Evolutionary conservation across 805 yeast genomes (phyloP).

Genomic region (Candida caryicola): DNA sequence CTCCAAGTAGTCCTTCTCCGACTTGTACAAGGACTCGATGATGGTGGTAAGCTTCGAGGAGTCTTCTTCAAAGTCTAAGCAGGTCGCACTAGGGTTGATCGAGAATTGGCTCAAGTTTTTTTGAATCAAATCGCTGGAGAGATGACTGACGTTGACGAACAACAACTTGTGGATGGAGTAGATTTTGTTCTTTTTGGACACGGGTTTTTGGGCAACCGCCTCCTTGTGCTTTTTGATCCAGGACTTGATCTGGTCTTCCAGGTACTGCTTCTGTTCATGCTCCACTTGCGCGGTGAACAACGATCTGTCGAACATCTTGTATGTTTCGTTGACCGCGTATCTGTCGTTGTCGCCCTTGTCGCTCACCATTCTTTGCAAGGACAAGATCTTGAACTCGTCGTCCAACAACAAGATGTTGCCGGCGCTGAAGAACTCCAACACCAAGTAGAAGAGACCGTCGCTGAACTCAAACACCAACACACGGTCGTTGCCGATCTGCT

Average conservation of each 20-base stretch:
- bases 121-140: constrained; percentile 76
- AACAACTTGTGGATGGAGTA: constrained; percentile 67
- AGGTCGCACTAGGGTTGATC: constrained; percentile 44
- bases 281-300: constrained; percentile 34
- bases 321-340: constrained; percentile 73
- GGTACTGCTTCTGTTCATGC: constrained; percentile 18
- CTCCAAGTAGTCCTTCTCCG: constrained; percentile 43
- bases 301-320: constrained; percentile 55
- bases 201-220: constrained; percentile 16
- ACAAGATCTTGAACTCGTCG: constrained; percentile 59
- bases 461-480: constrained; percentile 81
- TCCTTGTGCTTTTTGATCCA: constrained; percentile 42
- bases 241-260: constrained; percentile 25
- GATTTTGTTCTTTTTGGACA: constrained; percentile 39
- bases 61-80: constrained; percentile 27
- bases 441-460: constrained; percentile 75
- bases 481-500: constrained; percentile 77
- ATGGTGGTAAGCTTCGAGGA: constrained; percentile 29
- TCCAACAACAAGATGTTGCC: constrained; percentile 85
- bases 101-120: constrained; percentile 48
- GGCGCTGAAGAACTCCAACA: constrained; percentile 90
- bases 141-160: constrained; percentile 64
- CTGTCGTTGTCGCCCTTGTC: constrained; percentile 63
- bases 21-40: constrained; percentile 42
- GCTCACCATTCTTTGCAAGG: constrained; percentile 75